phyloP scores from a whole-genome alignment of 23 red algal genomes.

The Gracilaria gracilis region DNA sequence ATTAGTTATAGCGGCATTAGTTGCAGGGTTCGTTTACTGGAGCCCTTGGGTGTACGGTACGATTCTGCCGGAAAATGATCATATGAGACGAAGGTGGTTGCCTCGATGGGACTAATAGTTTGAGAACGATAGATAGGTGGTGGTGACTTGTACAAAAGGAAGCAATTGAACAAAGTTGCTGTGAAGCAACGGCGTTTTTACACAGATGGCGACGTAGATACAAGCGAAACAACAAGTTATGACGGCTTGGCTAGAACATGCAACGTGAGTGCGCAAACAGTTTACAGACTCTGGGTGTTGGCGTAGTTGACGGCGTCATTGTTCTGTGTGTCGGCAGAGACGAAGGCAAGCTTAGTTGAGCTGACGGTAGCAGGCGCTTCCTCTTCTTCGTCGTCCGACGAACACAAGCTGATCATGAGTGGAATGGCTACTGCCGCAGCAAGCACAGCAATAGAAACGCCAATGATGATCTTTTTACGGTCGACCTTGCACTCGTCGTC shows the following conservation, averaged over 20 bases:
- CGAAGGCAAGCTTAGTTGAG: slow-evolving; percentile 22
- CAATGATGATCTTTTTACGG: slow-evolving; percentile 46
- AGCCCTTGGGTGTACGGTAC: slow-evolving; percentile 89
- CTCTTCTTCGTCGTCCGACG: slow-evolving; percentile 37
- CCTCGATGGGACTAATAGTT: slow-evolving; percentile 76
- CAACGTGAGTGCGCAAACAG: neutral
- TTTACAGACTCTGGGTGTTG: slow-evolving; percentile 26
- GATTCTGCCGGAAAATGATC: slow-evolving; percentile 56
- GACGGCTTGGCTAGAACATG: neutral
- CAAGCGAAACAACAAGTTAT: neutral
- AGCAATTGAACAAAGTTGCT: slow-evolving; percentile 23
- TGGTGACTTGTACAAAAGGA: slow-evolving; percentile 1
- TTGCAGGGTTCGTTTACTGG: slow-evolving; percentile 83
- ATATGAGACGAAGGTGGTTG: slow-evolving; percentile 71
- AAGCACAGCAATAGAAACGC: slow-evolving; percentile 32
- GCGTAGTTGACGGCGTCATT: slow-evolving; percentile 9
- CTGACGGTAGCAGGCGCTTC: slow-evolving; percentile 12
- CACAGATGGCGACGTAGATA: neutral
- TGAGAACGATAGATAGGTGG: neutral
- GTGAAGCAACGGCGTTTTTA: neutral
- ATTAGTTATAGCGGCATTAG: slow-evolving; percentile 12
- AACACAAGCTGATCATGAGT: neutral
- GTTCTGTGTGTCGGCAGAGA: neutral
- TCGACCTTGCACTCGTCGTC: slow-evolving; percentile 12
- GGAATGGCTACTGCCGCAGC: slow-evolving; percentile 45